Conservation (phyloP, 306 rosid species). For the Quillaja saponaria region DNA sequence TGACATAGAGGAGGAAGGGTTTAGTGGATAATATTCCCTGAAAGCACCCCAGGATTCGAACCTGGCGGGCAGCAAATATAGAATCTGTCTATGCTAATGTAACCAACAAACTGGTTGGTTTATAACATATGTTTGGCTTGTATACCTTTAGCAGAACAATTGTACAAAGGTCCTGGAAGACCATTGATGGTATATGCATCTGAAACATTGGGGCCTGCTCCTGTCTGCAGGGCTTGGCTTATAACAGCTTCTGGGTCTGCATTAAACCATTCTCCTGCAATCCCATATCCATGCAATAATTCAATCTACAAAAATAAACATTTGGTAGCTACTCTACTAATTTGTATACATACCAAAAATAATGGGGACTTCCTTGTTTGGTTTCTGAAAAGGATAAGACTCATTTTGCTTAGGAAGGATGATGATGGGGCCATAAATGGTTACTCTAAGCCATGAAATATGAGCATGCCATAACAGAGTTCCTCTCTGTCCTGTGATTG, state of each 20-base stretch:
- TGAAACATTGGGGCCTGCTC: constrained; percentile 84
- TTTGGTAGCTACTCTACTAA: neutral
- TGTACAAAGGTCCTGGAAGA: constrained; percentile 71
- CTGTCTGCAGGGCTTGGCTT: constrained; percentile 72
- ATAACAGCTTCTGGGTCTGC: constrained; percentile 76
- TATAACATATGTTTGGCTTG: too few relatives aligned
- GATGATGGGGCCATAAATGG: constrained; percentile 72
- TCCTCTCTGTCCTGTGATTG: constrained; percentile 72
- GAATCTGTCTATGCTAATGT: too few relatives aligned
- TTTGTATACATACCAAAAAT: constrained; percentile 51
- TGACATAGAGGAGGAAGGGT: too few relatives aligned
- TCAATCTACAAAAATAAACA: neutral
- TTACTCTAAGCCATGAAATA: constrained; percentile 74
- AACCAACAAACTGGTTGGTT: too few relatives aligned
- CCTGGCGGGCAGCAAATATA: too few relatives aligned
- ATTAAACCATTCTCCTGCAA: constrained; percentile 87
- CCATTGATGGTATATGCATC: constrained; percentile 86
- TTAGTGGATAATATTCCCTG: too few relatives aligned
- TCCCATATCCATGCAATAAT: constrained; percentile 9
- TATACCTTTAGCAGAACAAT: constrained; percentile 73
- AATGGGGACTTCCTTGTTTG: constrained; percentile 67
- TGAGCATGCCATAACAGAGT: constrained; percentile 88
- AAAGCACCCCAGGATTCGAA: too few relatives aligned
- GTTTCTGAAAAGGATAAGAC: constrained; percentile 70
- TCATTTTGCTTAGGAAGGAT: constrained; percentile 67